These are phyloP conservation scores for Daldinia loculata DNA, from an alignment of 495 filamentous ascomycete genomes.

Conservation along the genomic window DNA sequence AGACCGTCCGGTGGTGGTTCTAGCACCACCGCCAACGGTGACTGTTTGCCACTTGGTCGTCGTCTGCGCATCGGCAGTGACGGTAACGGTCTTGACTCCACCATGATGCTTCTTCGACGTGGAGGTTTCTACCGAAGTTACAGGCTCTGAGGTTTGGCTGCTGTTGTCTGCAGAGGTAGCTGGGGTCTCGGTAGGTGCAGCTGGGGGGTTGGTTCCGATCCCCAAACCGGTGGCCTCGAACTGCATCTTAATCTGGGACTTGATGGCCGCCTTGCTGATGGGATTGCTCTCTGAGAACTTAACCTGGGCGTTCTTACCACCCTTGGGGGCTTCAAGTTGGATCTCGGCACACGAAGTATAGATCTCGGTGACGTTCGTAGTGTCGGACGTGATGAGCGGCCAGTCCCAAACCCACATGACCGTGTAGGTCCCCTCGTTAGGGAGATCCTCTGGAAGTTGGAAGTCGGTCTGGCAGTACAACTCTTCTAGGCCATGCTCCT, in stretches of 20 bases:
- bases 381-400: slow-evolving; percentile 63
- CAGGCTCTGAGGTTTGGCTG: neutral
- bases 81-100: slow-evolving; percentile 40
- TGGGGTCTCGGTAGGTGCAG: slow-evolving; percentile 14
- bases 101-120: slow-evolving; percentile 14
- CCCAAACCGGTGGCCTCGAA: slow-evolving; percentile 49
- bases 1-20: neutral
- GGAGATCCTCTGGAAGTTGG: slow-evolving; percentile 66
- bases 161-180: neutral
- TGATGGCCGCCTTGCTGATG: slow-evolving; percentile 44
- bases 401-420: slow-evolving; percentile 96
- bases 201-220: slow-evolving; percentile 38
- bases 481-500: slow-evolving; percentile 56
- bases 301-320: slow-evolving; percentile 31
- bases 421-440: slow-evolving; percentile 66
- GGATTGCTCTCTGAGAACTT: slow-evolving; percentile 43
- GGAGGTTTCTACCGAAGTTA: slow-evolving; percentile 1
- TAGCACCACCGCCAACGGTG: slow-evolving; percentile 21
- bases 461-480: slow-evolving; percentile 83
- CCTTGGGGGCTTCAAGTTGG: slow-evolving; percentile 55
- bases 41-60: slow-evolving; percentile 38
- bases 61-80: slow-evolving; percentile 37
- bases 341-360: slow-evolving; percentile 89
- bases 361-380: slow-evolving; percentile 62
- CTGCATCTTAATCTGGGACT: slow-evolving; percentile 48